Evolutionary conservation across 1,139 yeast genomes (phyloP).

Genomic region (Spathaspora sp.): DNA sequence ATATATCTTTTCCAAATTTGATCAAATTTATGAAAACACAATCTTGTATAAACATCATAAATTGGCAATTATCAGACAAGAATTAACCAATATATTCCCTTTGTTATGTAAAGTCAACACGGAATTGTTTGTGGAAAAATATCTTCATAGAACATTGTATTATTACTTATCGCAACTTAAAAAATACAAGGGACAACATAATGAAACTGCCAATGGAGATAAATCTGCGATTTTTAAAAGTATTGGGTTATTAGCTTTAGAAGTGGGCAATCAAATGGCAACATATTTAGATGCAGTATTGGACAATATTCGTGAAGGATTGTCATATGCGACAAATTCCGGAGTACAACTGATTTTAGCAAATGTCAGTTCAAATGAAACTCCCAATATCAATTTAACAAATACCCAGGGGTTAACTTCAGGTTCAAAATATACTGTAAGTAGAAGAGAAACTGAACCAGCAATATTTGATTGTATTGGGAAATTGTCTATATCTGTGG

Average conservation of each 20-base stretch:
- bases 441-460: constrained; percentile 74
- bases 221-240: constrained; percentile 77
- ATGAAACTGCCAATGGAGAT: constrained; percentile 51
- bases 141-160: constrained; percentile 75
- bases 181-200: constrained; percentile 53
- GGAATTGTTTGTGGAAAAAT: constrained; percentile 73
- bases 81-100: constrained; percentile 80
- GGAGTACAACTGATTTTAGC: constrained; percentile 45
- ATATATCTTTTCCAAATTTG: constrained; percentile 52
- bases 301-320: constrained; percentile 80
- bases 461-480: constrained; percentile 90
- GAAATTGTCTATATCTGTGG: constrained; percentile 83
- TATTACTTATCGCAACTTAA: constrained; percentile 79
- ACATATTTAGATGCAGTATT: constrained; percentile 85
- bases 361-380: constrained; percentile 29
- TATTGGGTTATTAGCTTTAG: constrained; percentile 80
- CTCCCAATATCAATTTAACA: constrained; percentile 9
- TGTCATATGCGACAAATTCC: constrained; percentile 47
- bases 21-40: constrained; percentile 74
- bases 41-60: constrained; percentile 77
- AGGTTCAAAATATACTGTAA: constrained; percentile 57
- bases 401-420: constrained; percentile 20
- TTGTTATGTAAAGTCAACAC: constrained; percentile 79
- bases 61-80: constrained; percentile 72
- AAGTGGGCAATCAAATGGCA: constrained; percentile 84